phyloP scores from a whole-genome alignment of 495 filamentous ascomycete genomes.

The Xylaria curta region DNA sequence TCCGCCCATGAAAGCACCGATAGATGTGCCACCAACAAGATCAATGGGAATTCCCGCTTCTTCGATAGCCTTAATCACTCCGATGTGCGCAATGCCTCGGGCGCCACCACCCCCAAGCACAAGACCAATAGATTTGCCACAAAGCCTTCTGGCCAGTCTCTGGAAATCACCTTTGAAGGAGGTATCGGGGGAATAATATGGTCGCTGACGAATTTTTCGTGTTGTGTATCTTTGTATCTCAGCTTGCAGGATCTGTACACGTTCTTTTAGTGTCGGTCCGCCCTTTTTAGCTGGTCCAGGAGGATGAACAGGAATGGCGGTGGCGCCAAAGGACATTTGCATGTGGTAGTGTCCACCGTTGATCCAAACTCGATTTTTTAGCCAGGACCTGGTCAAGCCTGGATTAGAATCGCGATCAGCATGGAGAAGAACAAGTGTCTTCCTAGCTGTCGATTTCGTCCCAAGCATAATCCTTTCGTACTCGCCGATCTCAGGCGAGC shows the following conservation, averaged over 20 bases:
- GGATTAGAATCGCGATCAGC: slow-evolving; percentile 85
- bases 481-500: slow-evolving; percentile 87
- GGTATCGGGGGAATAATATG: slow-evolving; percentile 88
- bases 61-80: slow-evolving; percentile 92
- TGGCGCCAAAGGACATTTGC: slow-evolving; percentile 90
- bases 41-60: slow-evolving; percentile 97
- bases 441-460: slow-evolving; percentile 95
- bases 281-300: slow-evolving; percentile 69
- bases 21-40: slow-evolving; percentile 94
- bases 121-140: slow-evolving; percentile 91
- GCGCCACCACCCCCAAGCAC: slow-evolving; percentile 95
- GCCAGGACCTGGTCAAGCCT: slow-evolving; percentile 85
- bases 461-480: slow-evolving; percentile 95
- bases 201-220: slow-evolving; percentile 79
- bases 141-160: slow-evolving; percentile 85
- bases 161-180: slow-evolving; percentile 98
- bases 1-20: slow-evolving; percentile 96
- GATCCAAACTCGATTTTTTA: slow-evolving; percentile 94
- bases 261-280: slow-evolving; percentile 85
- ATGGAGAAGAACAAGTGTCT: slow-evolving; percentile 93
- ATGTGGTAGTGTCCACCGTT: slow-evolving; percentile 99
- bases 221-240: slow-evolving; percentile 98
- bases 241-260: slow-evolving; percentile 92
- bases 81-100: slow-evolving; percentile 87
- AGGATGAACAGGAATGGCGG: slow-evolving; percentile 76